Evolutionary conservation across 2,329 filamentous ascomycete genomes (phyloP).

Genomic region (Colletotrichum zoysiae): DNA sequence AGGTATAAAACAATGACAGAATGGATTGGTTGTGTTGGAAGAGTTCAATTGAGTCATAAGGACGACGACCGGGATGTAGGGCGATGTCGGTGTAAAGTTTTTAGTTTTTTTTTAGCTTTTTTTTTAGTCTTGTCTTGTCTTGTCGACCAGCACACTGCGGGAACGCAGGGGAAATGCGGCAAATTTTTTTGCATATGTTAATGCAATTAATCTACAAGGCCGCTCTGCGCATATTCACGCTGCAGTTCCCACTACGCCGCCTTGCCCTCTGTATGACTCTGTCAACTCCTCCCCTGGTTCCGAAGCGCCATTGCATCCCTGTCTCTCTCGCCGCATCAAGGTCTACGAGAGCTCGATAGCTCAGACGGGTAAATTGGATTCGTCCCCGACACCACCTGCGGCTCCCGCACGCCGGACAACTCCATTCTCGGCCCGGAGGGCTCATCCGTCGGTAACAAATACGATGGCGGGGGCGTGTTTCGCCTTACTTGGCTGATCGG

Average conservation of each 20-base stretch:
- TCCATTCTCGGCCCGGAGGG: constrained; percentile 23
- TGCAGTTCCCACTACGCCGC: not conserved
- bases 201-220: not conserved
- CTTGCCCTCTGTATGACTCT: not conserved
- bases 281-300: not conserved
- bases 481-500: constrained; percentile 21
- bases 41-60: constrained; percentile 19
- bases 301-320: not conserved
- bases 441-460: constrained; percentile 27
- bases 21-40: not conserved
- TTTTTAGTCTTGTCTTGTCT: not conserved
- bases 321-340: not conserved
- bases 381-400: constrained; percentile 30
- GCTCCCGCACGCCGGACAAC: constrained; percentile 16
- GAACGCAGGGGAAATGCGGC: not conserved
- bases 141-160: not conserved
- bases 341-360: constrained; percentile 3
- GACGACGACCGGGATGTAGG: constrained; percentile 2
- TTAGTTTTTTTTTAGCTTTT: not conserved
- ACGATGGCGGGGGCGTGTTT: constrained; percentile 34
- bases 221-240: not conserved
- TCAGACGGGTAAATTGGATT: constrained; percentile 19
- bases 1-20: constrained; percentile 4
- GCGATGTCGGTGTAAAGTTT: constrained; percentile 16
- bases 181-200: not conserved